Evolutionary conservation across 2,329 filamentous ascomycete species (phyloP).

Genomic region (Fusarium liriodendri): DNA sequence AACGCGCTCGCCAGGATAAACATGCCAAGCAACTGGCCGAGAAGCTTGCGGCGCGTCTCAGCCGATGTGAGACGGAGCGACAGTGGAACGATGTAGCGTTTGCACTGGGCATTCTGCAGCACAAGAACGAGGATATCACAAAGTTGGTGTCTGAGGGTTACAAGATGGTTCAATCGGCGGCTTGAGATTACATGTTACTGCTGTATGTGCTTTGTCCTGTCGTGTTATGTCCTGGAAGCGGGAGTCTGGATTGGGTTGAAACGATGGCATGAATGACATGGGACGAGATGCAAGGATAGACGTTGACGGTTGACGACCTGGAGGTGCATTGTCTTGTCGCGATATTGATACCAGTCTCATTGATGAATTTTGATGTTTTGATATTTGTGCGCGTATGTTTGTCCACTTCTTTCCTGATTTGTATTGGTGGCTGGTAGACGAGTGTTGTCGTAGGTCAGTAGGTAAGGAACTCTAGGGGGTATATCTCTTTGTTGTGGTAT

Average conservation of each 20-base stretch:
- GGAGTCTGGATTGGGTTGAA: conserved; percentile 33
- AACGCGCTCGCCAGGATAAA: conserved; percentile 76
- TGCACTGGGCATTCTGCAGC: conserved; percentile 87
- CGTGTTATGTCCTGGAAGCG: conserved; percentile 16
- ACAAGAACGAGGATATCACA: conserved; percentile 91
- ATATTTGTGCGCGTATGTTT: not conserved
- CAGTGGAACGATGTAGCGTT: conserved; percentile 99
- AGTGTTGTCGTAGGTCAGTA: not conserved
- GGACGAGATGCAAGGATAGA: conserved; percentile 34
- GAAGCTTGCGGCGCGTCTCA: conserved; percentile 88
- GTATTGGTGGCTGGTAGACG: not conserved
- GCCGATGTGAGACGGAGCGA: conserved; percentile 88
- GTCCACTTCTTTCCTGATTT: conserved; percentile 19
- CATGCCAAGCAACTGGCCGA: conserved; percentile 94
- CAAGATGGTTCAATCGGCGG: conserved; percentile 73
- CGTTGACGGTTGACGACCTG: conserved; percentile 31
- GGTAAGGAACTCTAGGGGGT: not conserved
- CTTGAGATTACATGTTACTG: conserved; percentile 57
- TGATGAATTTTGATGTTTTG: conserved; percentile 27
- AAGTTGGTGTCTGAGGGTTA: conserved; percentile 83
- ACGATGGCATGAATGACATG: conserved; percentile 40
- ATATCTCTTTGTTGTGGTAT: not conserved
- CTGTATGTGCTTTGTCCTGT: conserved; percentile 3
- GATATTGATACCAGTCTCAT: conserved; percentile 37
- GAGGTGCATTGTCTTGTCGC: conserved; percentile 16